Base-by-base conservation (phyloP, 305 asterid species). In the Ilex paraguariensis region DNA sequence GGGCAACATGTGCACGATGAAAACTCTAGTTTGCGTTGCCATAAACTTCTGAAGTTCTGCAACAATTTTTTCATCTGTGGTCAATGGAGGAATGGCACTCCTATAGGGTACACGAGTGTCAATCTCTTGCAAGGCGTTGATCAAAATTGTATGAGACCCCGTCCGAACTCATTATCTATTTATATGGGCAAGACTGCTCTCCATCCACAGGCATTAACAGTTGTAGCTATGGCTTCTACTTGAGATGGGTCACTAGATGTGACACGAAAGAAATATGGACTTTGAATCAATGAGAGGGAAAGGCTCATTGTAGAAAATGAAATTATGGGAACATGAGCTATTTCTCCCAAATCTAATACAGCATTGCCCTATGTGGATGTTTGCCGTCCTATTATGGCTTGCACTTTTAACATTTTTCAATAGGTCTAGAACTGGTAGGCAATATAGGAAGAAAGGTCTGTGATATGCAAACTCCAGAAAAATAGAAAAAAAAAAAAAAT, bases 221-320 rank as follows among this genome's bases (percentile, higher is more conserved):
- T 12, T 44, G 77, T 66, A 36, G 67, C 46, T 57, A 73, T 70
- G 11, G 79, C 72, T 3, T 57, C 45, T 14, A 66, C 66, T 68
- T 73, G 79, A 1, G 70, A 21, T 5, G 72, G 70, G 60, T 76
- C 73, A 56, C 58, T 57, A 10, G 66, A 54, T 3, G 82, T 67
- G 3, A 60, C 71, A 52, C 74, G 75, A 50, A 75, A 14, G 56
- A 80, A 84, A 13, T 74, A 82, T 40, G 75, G 77, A 57, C 71
- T 79, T 21, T 56, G 75, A n/a, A 49, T 33, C 4, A 80, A 69
- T n/a, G 79, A n/a, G 21, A 84, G 80, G 46, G 70, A 68, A 65
- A 86, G 81, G 59, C 79, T 82, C 13, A 80, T 71, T 53, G 91
- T 87, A 6, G 91, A 68, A 62, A 71, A 80, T 7, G 85, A 72